Evolutionary conservation across 768 basidiomycete genomes (phyloP).

Genomic region (Serendipita sp.): DNA sequence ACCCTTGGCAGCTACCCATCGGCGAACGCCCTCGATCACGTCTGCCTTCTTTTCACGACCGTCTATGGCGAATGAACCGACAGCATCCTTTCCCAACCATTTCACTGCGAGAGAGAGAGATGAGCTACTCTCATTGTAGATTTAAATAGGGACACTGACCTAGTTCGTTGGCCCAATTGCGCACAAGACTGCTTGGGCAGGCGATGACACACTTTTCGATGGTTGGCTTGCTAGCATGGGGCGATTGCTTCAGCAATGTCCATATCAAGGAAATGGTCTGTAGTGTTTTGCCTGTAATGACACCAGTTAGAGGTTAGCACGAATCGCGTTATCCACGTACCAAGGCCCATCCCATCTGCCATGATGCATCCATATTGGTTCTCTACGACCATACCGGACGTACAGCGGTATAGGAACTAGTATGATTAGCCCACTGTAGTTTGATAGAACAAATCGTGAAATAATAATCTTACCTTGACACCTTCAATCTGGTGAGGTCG

Average conservation of each 20-base stretch:
- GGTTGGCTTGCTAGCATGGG: constrained; percentile 64
- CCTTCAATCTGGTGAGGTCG: constrained; percentile 97
- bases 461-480: constrained; percentile 54
- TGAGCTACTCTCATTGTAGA: background rate
- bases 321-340: constrained; percentile 15
- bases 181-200: constrained; percentile 90
- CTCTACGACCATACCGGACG: constrained; percentile 82
- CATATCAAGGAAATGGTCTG: constrained; percentile 93
- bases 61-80: constrained; percentile 76
- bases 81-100: constrained; percentile 79
- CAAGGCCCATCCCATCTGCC: constrained; percentile 99
- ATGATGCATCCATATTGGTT: constrained; percentile 85
- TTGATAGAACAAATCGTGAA: constrained; percentile 2
- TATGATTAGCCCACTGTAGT: background rate
- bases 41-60: constrained; percentile 81
- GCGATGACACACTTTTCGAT: constrained; percentile 97
- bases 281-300: constrained; percentile 51
- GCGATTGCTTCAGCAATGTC: constrained; percentile 92
- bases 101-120: constrained; percentile 40
- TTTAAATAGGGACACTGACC: constrained; percentile 29
- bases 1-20: constrained; percentile 82
- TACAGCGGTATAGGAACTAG: constrained; percentile 89
- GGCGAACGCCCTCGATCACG: constrained; percentile 56
- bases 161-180: constrained; percentile 97
- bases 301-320: constrained; percentile 4